phyloP scores from a whole-genome alignment of 305 asterid genomes.

The Fraxinus baroniana region DNA sequence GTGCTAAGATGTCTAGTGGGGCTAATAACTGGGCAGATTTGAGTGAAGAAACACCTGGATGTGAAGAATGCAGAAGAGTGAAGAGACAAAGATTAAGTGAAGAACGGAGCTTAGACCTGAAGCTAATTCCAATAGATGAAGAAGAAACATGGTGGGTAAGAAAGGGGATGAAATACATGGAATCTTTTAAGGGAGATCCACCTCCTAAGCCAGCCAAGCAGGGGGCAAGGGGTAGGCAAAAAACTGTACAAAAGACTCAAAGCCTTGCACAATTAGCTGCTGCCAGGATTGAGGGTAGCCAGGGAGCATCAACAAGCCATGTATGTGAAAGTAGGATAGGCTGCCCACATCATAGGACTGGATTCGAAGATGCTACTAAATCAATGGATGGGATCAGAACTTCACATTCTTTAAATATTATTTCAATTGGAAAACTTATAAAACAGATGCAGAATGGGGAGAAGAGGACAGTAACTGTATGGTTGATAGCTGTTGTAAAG shows the following conservation, averaged over 20 bases:
- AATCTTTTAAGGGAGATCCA: conserved; percentile 65
- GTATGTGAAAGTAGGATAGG: conserved; percentile 73
- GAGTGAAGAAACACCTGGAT: conserved; percentile 77
- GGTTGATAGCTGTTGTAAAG: conserved; percentile 76
- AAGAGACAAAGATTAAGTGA: conserved; percentile 82
- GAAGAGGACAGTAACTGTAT: conserved; percentile 60
- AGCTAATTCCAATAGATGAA: conserved; percentile 56
- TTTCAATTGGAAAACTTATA: conserved; percentile 63
- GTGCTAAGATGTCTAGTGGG: conserved; percentile 42
- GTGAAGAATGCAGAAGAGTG: conserved; percentile 88
- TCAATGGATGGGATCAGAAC: conserved; percentile 47
- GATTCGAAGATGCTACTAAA: conserved; percentile 57
- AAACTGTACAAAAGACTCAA: conserved; percentile 85
- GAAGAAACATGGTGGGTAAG: conserved; percentile 92
- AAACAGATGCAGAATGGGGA: conserved; percentile 74
- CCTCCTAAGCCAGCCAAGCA: conserved; percentile 89
- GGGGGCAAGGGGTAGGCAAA: conserved; percentile 79
- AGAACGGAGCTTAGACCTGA: conserved; percentile 53
- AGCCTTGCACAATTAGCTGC: conserved; percentile 95
- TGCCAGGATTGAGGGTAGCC: conserved; percentile 96
- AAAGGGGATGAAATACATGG: conserved; percentile 68
- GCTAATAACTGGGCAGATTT: conserved; percentile 43
- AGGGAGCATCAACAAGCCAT: conserved; percentile 97
- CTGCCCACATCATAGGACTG: conserved; percentile 78
- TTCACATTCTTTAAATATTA: conserved; percentile 50